phyloP scores from a whole-genome alignment of 179 eudicot genomes.

The Silene noctiflora region DNA sequence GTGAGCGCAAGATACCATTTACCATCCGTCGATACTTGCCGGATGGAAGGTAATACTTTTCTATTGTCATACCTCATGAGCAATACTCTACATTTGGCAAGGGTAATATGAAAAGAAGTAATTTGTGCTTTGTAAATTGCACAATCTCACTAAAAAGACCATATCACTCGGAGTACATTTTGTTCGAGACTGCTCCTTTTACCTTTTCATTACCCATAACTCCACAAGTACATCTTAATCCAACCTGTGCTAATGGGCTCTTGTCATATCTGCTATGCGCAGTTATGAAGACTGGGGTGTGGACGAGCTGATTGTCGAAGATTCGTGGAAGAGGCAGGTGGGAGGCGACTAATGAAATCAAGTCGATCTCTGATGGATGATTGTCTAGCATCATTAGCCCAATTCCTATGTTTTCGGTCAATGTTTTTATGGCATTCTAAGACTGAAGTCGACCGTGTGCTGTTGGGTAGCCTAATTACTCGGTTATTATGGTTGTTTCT shows the following conservation, averaged over 20 bases:
- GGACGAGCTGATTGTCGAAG: conserved; percentile 91
- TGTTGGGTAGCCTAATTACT: no score
- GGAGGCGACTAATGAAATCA: conserved; percentile 63
- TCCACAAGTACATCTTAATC: no score
- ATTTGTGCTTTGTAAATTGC: background rate
- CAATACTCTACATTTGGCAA: background rate
- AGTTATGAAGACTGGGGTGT: conserved; percentile 99
- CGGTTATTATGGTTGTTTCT: background rate
- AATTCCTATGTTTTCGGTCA: background rate
- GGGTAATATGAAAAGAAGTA: background rate
- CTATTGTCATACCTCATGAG: background rate
- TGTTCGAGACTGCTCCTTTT: background rate
- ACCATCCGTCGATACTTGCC: conserved; percentile 94
- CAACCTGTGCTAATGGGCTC: background rate
- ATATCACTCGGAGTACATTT: background rate
- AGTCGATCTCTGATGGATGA: background rate
- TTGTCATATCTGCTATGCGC: conserved; percentile 7
- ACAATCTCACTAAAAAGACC: background rate
- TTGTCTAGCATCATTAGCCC: background rate
- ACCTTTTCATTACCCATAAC: background rate
- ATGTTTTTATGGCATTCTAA: background rate
- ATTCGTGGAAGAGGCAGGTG: conserved; percentile 98
- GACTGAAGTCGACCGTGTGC: no score
- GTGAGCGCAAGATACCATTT: conserved; percentile 87
- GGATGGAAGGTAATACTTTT: conserved; percentile 79